These are phyloP conservation scores for Bolboschoenus planiculmis DNA, from an alignment of 176 grass and related monocot species.

Conservation along the genomic window DNA sequence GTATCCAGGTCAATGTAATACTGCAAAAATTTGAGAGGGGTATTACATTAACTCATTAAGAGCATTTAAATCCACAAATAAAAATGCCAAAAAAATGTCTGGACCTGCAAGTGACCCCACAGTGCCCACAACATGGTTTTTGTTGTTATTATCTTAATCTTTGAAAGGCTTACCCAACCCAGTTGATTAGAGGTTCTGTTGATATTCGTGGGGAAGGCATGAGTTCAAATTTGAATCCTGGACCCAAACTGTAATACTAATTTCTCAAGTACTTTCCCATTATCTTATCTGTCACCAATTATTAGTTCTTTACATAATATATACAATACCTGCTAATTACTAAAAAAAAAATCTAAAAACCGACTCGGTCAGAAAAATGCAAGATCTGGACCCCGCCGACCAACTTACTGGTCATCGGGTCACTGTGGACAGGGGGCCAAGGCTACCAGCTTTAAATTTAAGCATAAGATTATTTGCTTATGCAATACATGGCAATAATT, in stretches of 20 bases:
- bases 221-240: background rate
- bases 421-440: background rate
- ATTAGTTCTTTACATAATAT: background rate
- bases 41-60: background rate
- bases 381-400: background rate
- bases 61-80: background rate
- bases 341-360: background rate
- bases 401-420: background rate
- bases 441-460: background rate
- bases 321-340: background rate
- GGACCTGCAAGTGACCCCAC: background rate
- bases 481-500: background rate
- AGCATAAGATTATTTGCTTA: background rate
- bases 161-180: background rate
- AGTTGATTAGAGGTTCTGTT: background rate
- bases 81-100: background rate
- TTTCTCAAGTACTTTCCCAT: background rate
- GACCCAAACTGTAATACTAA: background rate
- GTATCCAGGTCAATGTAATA: conserved; percentile 8
- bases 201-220: background rate
- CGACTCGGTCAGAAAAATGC: background rate
- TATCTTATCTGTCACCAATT: background rate
- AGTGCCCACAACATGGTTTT: background rate
- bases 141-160: background rate
- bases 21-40: background rate